Percentiles rank a stretch among this genome's conserved stretches.
phyloP scores from a whole-genome alignment of 495 filamentous ascomycete species.

The Neurospora tetrasperma region DNA sequence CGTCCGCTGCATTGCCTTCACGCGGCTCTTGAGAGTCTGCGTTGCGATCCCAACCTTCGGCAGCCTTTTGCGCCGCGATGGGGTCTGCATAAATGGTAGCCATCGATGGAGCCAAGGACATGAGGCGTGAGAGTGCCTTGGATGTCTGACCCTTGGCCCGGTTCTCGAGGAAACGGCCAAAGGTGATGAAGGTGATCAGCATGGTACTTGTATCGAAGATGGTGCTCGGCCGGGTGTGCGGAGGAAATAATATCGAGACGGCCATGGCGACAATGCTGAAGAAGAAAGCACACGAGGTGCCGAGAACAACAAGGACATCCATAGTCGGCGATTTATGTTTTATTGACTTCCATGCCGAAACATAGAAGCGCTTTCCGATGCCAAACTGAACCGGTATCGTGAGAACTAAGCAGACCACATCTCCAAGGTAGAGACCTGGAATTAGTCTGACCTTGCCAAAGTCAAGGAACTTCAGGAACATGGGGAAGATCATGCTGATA shows the following conservation, averaged over 20 bases:
- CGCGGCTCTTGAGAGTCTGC: conserved; percentile 31
- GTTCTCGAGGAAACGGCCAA: conserved; percentile 91
- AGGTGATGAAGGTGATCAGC: conserved; percentile 92
- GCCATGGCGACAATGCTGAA: conserved; percentile 87
- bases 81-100: conserved; percentile 97
- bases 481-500: conserved; percentile 84
- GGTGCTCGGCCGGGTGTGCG: conserved; percentile 69
- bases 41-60: conserved; percentile 60
- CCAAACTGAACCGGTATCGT: conserved; percentile 96
- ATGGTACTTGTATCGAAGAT: conserved; percentile 98
- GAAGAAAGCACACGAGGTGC: conserved; percentile 96
- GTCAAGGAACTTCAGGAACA: conserved; percentile 61
- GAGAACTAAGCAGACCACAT: conserved; percentile 68
- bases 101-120: conserved; percentile 94
- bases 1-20: conserved; percentile 55
- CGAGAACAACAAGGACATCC: conserved; percentile 91
- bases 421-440: conserved; percentile 78
- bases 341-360: conserved; percentile 81
- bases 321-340: conserved; percentile 88
- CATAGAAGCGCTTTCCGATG: conserved; percentile 86
- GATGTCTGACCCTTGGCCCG: conserved; percentile 94
- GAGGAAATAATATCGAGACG: conserved; percentile 57
- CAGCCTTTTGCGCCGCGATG: conserved; percentile 83
- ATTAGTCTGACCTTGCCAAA: conserved; percentile 56
- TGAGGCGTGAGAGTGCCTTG: conserved; percentile 84